Evolutionary conservation across 305 asterid species (phyloP), one percentile per base, ranked within the genome.

Genomic region (Solanum hybrid): DNA sequence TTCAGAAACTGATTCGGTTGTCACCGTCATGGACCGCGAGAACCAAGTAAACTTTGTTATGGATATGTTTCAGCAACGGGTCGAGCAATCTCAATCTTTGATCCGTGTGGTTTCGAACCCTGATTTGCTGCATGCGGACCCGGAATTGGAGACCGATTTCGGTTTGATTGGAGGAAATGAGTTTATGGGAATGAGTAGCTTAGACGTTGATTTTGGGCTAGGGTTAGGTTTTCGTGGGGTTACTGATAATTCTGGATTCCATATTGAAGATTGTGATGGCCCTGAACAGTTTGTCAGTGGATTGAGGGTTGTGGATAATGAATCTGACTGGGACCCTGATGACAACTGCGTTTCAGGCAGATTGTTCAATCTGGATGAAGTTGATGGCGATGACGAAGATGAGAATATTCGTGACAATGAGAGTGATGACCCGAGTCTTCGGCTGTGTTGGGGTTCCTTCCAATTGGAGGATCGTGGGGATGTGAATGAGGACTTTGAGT

Each of bases 1-100:
- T 24, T 87, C 89, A 3, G 90, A 90, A 11, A 56, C 89, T 22
- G 93, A 88, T 34, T 88, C 89, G 75, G 26, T 88, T 76, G 9
- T 85, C 36, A 46, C 89, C 12, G 24, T 22, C 88, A 87, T 90
- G 69, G 90, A 90, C 87, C 90, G 93, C 27, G 90, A 88, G 86
- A 90, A 90, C 89, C 92, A 90, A 31, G 91, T 88, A 1, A 90
- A 91, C 77, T 92, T 91, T 89, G 92, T 92, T 87, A 91, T 92
- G 91, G 93, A 91, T 88, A 90, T 91, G 87, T 78, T 92, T 26
- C 91, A 92, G 77, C 94, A 91, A 88, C 92, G 93, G 66, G 94
- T 91, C 2, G 92, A 92, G 82, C 91, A 92, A 89, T 88, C 91
- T 4, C 93, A 88, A 24, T 87, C 87, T 79, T 69, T 92, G 76